Evolutionary conservation across 2,329 filamentous ascomycete genomes (phyloP), one percentile per base, ranked within the genome.

Genomic region (Fusarium sp.): DNA sequence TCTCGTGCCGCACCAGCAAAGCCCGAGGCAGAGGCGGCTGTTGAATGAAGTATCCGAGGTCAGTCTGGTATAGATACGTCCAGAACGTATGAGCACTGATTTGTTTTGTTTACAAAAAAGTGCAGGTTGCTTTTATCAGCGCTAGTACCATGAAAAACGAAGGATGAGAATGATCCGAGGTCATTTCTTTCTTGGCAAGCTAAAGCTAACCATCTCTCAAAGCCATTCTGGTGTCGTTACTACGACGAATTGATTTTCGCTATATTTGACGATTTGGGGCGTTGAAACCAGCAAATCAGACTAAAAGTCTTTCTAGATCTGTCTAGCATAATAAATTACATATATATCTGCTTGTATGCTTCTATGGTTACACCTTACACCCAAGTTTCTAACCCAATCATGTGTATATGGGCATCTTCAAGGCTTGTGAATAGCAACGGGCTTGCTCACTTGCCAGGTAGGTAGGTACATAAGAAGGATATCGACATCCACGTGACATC

Each of bases 21-120:
- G 31, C 35, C 64, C 36, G 55, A 64, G 44, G 39, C 29, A 41
- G 62, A 64, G 42, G 42, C 55, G 22, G 40, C 47, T 24, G 56
- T 41, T 32, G 49, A 58, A 64, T 46, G 41, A 57, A 58, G 60
- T 53, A 50, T 56, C 32, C 26, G 60, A 73, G 67, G 71, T 74
- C 62, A 66, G 72, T 67, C 15, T 58, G 41, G 19, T 19, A 38
- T 36, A 40, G 11, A 36, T 28, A 31, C 10, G 11, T 29, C 26
- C 24, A 44, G 15, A 43, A 24, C 19, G 19, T 10, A 46, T 19
- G 15, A 32, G 48, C 26, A 35, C 61, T 64, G 61, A 62, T 41
- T 41, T 38, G 39, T 24, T 51, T 47, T 13, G 9, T 26, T 45
- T 12, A 28, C 19, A 7, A 61, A 51, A 35, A 40, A 46, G 28